These are phyloP conservation scores for Capsicum pubescens DNA, from an alignment of 257 asterid species.

Conservation along the genomic window DNA sequence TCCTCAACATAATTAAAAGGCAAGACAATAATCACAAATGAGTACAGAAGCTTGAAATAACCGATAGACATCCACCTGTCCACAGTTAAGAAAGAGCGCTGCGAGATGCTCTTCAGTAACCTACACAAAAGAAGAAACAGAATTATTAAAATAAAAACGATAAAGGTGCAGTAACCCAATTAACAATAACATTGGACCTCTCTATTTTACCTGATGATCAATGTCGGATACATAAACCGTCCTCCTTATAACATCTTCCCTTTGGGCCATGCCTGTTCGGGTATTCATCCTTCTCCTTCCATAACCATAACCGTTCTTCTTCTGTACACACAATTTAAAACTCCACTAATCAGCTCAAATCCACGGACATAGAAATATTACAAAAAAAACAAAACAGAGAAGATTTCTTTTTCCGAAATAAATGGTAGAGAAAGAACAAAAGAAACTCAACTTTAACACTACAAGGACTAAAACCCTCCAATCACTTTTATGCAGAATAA, in stretches of 20 bases:
- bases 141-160: neutral
- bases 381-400: neutral
- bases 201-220: slow-evolving; percentile 59
- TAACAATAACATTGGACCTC: neutral
- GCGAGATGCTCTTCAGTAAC: slow-evolving; percentile 69
- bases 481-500: neutral
- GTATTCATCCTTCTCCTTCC: slow-evolving; percentile 53
- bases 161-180: neutral
- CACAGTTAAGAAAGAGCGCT: slow-evolving; percentile 58
- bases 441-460: slow-evolving; percentile 3
- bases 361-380: neutral
- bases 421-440: neutral
- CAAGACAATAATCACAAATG: neutral
- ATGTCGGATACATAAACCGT: slow-evolving; percentile 71
- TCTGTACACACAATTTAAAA: slow-evolving; percentile 36
- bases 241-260: slow-evolving; percentile 60
- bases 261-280: slow-evolving; percentile 65
- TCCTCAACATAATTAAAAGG: neutral
- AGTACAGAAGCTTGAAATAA: neutral
- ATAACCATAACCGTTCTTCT: slow-evolving; percentile 41
- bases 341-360: slow-evolving; percentile 30
- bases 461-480: neutral
- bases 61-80: slow-evolving; percentile 51
- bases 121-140: slow-evolving; percentile 34
- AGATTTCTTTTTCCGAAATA: neutral